phyloP scores from a whole-genome alignment of 768 basidiomycete species.

The Xerocomellus amylosporus region DNA sequence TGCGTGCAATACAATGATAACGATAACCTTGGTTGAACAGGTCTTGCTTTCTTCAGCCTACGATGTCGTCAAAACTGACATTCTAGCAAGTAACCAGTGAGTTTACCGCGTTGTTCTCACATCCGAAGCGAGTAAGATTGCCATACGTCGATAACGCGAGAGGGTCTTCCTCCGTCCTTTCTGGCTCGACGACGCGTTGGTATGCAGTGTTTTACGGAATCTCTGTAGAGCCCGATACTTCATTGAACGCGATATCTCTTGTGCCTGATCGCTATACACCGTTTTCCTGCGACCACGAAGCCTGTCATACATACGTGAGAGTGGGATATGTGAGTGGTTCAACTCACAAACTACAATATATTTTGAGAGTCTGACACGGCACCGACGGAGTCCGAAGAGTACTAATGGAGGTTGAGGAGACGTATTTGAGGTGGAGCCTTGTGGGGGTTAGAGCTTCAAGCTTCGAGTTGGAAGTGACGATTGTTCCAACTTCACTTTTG shows the following conservation, averaged over 20 bases:
- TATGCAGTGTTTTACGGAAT: background rate
- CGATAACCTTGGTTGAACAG: background rate
- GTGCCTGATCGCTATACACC: background rate
- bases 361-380: no score
- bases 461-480: no score
- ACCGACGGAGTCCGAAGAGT: no score
- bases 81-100: background rate
- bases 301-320: background rate
- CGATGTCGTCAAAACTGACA: background rate
- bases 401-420: no score
- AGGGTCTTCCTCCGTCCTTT: no score
- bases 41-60: background rate
- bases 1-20: background rate
- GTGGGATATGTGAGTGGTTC: background rate
- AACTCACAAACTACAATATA: background rate
- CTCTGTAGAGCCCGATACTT: background rate
- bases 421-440: no score
- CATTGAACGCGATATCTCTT: background rate
- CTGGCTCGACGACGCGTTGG: background rate
- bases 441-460: no score
- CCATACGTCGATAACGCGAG: no score
- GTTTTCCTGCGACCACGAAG: background rate
- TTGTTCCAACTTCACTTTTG: no score
- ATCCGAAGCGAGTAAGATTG: no score
- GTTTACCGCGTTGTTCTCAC: background rate